Conservation (phyloP, 2,329 filamentous ascomycete species). For the Gnomoniopsis smithogilvyi region DNA sequence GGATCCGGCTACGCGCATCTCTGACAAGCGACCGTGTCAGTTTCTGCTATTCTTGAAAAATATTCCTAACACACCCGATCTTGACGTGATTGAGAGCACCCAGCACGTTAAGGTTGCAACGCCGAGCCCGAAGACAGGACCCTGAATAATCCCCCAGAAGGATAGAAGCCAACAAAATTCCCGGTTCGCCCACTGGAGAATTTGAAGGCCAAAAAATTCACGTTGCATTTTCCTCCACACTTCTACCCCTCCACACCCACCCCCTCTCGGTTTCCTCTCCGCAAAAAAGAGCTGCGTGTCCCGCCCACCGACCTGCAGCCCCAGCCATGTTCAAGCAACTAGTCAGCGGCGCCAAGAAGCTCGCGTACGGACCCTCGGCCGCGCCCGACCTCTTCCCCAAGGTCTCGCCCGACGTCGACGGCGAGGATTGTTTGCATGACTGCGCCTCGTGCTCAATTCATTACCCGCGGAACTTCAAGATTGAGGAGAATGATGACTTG, state of each 20-base stretch:
- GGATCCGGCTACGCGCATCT: no score
- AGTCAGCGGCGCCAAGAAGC: conserved; percentile 34
- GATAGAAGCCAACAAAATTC: no score
- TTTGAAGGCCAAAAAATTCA: not conserved
- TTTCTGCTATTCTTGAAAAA: no score
- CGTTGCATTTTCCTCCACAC: not conserved
- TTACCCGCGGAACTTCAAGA: conserved; percentile 69
- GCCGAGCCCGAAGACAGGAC: not conserved
- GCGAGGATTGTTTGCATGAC: conserved; percentile 85
- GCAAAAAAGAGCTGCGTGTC: no score
- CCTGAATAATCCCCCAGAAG: not conserved
- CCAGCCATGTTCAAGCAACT: conserved; percentile 33
- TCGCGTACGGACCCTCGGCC: conserved; percentile 28
- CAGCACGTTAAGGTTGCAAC: not conserved
- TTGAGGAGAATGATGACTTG: conserved; percentile 74
- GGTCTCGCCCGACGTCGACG: conserved; percentile 74
- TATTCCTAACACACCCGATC: no score
- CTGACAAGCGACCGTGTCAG: no score
- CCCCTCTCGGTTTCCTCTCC: no score
- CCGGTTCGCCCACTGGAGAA: not conserved
- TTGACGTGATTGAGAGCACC: not conserved
- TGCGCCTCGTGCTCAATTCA: conserved; percentile 77
- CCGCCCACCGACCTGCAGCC: no score
- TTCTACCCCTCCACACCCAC: no score
- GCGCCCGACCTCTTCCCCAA: conserved; percentile 62